A percentile compares a stretch with the other conserved stretches of the same genome.
Evolutionary conservation across 352 stramenopile species (phyloP).

Genomic region (Globisporangium acanthophoron): DNA sequence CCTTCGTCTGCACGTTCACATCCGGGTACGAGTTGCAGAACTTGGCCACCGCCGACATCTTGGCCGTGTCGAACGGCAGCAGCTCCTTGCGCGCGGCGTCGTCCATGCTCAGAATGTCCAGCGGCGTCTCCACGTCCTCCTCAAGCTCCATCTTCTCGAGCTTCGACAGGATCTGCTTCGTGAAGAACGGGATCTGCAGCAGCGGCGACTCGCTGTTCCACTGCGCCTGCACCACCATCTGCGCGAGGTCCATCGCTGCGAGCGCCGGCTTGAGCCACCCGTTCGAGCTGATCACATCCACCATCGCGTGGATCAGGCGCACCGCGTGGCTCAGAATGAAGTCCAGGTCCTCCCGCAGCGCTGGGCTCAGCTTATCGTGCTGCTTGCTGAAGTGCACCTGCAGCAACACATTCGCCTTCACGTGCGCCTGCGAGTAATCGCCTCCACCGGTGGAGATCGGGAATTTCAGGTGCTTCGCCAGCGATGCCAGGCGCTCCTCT

Average conservation of each 20-base stretch:
- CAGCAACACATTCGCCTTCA: conserved; percentile 96
- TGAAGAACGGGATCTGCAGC: conserved; percentile 97
- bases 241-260: conserved; percentile 97
- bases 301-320: conserved; percentile 95
- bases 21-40: conserved; percentile 99
- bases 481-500: conserved; percentile 90
- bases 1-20: conserved; percentile 93
- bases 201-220: conserved; percentile 97
- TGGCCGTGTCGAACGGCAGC: conserved; percentile 79
- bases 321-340: conserved; percentile 88
- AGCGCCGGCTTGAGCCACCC: conserved; percentile 98
- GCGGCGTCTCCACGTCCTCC: conserved; percentile 70
- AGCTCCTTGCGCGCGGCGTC: conserved; percentile 90
- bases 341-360: conserved; percentile 92
- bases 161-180: conserved; percentile 74
- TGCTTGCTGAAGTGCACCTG: conserved; percentile 97
- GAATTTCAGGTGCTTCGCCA: conserved; percentile 94
- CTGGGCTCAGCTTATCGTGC: conserved; percentile 82
- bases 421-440: conserved; percentile 91
- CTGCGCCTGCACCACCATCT: conserved; percentile 98
- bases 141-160: conserved; percentile 53
- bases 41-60: conserved; percentile 96
- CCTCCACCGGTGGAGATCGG: conserved; percentile 70
- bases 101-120: conserved; percentile 91
- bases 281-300: conserved; percentile 99